Conservation (phyloP, 192 early-diverging fungal species). For the Globomyces pollinis-pini region DNA sequence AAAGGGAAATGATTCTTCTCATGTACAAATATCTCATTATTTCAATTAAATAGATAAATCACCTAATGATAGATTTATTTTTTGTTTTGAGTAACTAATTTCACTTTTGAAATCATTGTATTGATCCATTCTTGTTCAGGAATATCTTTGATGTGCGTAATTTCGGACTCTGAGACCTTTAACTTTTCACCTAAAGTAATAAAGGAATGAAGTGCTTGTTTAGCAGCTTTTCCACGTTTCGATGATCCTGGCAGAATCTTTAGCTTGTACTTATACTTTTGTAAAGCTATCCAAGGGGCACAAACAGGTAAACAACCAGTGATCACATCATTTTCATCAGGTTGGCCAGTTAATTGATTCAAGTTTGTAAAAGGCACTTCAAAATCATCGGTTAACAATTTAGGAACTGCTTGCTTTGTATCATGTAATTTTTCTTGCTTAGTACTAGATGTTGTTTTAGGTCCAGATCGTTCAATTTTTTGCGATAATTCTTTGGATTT, state of each 20-base stretch:
- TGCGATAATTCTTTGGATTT: slow-evolving; percentile 4
- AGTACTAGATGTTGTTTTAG: neutral
- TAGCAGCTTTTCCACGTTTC: slow-evolving; percentile 78
- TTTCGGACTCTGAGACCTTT: neutral
- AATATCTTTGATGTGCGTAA: slow-evolving; percentile 10
- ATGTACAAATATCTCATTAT: too few species aligned
- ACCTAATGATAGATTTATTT: too few species aligned
- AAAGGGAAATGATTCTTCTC: too few species aligned
- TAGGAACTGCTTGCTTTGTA: slow-evolving; percentile 6
- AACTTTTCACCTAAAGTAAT: slow-evolving; percentile 20
- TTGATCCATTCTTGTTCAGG: slow-evolving; percentile 24
- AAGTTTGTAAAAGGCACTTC: slow-evolving; percentile 36
- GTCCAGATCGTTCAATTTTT: slow-evolving; percentile 18
- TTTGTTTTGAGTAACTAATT: slow-evolving; percentile 6
- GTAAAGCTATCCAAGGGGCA: slow-evolving; percentile 79
- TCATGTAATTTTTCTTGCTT: slow-evolving; percentile 28
- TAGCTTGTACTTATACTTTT: slow-evolving; percentile 88
- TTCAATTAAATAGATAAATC: too few species aligned
- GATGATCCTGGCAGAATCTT: slow-evolving; percentile 83
- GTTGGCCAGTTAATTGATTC: slow-evolving; percentile 74
- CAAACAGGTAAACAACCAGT: slow-evolving; percentile 85
- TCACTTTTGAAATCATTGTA: slow-evolving; percentile 24
- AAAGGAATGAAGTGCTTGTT: slow-evolving; percentile 34
- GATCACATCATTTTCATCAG: slow-evolving; percentile 71
- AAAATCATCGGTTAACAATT: too few species aligned